Conservation (phyloP, 805 yeast genomes). For the Yamadazyma endophytica region DNA sequence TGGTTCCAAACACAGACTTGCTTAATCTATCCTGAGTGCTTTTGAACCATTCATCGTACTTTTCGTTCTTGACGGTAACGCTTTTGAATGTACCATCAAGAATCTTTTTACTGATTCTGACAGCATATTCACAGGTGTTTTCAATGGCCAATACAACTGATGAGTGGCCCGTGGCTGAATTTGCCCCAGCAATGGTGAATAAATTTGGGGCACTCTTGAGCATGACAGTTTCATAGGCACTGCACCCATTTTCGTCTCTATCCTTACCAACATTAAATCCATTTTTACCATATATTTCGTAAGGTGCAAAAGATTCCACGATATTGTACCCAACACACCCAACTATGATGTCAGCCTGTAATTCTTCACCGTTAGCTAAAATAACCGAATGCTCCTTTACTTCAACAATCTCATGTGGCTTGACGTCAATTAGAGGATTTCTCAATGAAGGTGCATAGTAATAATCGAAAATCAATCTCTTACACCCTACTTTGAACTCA, state of each 20-base stretch:
- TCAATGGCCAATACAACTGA: conserved; percentile 38
- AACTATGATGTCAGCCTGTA: conserved; percentile 34
- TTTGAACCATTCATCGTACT: conserved; percentile 31
- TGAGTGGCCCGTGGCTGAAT: conserved; percentile 40
- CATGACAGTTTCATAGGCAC: conserved; percentile 33
- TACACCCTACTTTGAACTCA: conserved; percentile 38
- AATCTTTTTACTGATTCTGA: conserved; percentile 20
- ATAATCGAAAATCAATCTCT: conserved; percentile 36
- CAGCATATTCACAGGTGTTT: conserved; percentile 23
- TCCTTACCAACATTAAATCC: conserved; percentile 17
- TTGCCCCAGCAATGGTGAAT: conserved; percentile 36
- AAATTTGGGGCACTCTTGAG: conserved; percentile 31
- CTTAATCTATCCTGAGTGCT: conserved; percentile 21
- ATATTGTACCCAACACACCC: conserved; percentile 41
- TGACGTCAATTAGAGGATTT: conserved; percentile 26
- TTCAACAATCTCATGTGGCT: conserved; percentile 7
- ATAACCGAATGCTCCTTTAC: conserved; percentile 26
- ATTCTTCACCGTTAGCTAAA: conserved; percentile 21
- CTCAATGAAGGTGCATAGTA: conserved; percentile 28
- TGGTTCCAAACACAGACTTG: conserved; percentile 31
- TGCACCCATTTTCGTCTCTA: conserved; percentile 28
- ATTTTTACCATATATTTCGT: conserved; percentile 21
- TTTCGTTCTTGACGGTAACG: conserved; percentile 25
- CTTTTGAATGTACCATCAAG: conserved; percentile 24
- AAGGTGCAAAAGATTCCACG: conserved; percentile 13